Evolutionary conservation across 352 stramenopile species (phyloP).

Genomic region (Pythium phragmitis): DNA sequence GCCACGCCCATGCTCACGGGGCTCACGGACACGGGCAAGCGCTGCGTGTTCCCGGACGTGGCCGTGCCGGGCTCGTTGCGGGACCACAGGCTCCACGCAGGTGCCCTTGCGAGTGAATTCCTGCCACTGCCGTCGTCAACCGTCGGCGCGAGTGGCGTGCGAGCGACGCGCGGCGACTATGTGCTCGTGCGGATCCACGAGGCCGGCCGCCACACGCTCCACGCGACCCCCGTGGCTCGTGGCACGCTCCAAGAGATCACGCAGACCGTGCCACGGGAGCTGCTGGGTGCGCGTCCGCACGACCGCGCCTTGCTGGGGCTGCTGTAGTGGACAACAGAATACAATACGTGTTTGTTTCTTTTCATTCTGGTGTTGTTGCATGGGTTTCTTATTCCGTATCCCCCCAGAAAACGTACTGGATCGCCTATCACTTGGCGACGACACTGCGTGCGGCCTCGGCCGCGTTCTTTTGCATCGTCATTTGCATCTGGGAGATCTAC

Average conservation of each 20-base stretch:
- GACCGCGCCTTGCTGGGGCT: conserved; percentile 16
- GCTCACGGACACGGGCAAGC: conserved; percentile 88
- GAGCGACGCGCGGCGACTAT: conserved; percentile 71
- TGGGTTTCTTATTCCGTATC: background rate
- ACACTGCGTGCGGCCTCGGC: conserved; percentile 71
- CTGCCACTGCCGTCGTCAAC: conserved; percentile 35
- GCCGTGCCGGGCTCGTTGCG: conserved; percentile 48
- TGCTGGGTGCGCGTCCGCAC: conserved; percentile 55
- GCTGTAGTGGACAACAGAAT: conserved; percentile 12
- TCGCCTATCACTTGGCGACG: conserved; percentile 36
- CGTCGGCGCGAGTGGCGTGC: conserved; percentile 35
- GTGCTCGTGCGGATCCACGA: conserved; percentile 80
- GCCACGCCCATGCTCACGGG: conserved; percentile 78
- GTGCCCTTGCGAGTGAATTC: conserved; percentile 41
- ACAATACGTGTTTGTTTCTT: background rate
- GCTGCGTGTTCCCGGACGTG: conserved; percentile 80
- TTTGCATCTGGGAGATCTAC: conserved; percentile 87
- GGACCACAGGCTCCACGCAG: conserved; percentile 41
- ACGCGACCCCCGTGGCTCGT: conserved; percentile 75
- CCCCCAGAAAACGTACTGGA: background rate
- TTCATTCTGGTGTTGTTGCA: too few relatives aligned
- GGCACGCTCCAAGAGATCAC: conserved; percentile 69
- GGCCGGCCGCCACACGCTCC: conserved; percentile 79
- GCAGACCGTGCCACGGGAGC: conserved; percentile 43
- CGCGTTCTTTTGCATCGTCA: conserved; percentile 88